Evolutionary conservation across 1,139 yeast genomes (phyloP).

Genomic region (Taphrina populina): DNA sequence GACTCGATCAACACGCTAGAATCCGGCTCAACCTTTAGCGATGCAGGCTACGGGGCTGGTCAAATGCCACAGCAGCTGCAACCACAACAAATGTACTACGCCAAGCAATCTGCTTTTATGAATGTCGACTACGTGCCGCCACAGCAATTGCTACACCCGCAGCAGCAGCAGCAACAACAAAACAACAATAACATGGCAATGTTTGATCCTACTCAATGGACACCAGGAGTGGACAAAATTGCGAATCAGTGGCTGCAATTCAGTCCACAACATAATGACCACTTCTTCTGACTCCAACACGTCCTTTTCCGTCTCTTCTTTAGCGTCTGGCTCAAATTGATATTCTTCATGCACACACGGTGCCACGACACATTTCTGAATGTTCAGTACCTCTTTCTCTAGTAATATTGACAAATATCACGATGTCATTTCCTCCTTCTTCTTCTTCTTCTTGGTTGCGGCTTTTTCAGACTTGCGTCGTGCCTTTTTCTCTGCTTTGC

Average conservation of each 20-base stretch:
- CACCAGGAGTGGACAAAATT: conserved; percentile 28
- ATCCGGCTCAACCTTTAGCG: conserved; percentile 5
- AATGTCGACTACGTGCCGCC: not conserved
- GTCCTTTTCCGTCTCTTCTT: not conserved
- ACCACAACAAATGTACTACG: not conserved
- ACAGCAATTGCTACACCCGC: no score
- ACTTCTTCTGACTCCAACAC: not conserved
- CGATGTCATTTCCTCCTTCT: not conserved
- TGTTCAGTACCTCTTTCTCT: no score
- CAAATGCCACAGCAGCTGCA: not conserved
- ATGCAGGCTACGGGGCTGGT: not conserved
- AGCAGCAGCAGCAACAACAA: not conserved
- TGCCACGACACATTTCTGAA: no score
- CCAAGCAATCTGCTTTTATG: not conserved
- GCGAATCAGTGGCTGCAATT: conserved; percentile 21
- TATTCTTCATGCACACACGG: no score
- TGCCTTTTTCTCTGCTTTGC: not conserved
- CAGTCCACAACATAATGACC: conserved; percentile 10
- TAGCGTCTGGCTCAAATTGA: not conserved
- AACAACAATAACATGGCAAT: not conserved
- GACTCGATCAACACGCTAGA: conserved; percentile 21
- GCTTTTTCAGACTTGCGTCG: no score
- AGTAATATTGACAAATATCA: not conserved
- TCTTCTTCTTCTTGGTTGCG: not conserved
- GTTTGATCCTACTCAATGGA: conserved; percentile 27